phyloP scores from a whole-genome alignment of 148 eudicot species.

The Vaccinium myrtillus region DNA sequence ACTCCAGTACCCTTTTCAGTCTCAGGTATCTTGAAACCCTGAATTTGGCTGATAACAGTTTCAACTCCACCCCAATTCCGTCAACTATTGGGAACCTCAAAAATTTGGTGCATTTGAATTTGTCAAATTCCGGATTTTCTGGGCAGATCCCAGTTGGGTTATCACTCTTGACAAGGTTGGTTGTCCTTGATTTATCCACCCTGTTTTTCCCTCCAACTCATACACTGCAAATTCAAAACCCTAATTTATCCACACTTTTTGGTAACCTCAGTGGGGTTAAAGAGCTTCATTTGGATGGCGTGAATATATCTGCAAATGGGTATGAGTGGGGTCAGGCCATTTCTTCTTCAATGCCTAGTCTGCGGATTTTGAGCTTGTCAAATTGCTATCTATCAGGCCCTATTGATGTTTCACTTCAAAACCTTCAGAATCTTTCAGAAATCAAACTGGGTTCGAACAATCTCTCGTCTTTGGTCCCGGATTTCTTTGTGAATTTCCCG shows the following conservation, averaged over 20 bases:
- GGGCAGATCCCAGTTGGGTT: constrained; percentile 38
- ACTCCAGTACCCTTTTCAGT: constrained; percentile 18
- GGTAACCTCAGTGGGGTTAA: neutral
- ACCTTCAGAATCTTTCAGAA: neutral
- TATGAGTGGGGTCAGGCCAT: constrained; percentile 11
- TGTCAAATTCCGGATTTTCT: constrained; percentile 34
- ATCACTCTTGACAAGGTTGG: constrained; percentile 19
- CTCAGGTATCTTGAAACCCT: constrained; percentile 22
- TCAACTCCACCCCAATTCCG: constrained; percentile 17
- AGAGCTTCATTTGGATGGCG: constrained; percentile 18
- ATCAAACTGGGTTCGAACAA: constrained; percentile 16
- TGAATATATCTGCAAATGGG: constrained; percentile 12
- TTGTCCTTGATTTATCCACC: constrained; percentile 27
- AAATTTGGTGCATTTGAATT: constrained; percentile 25
- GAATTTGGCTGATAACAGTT: constrained; percentile 33
- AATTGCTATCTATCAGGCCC: constrained; percentile 27
- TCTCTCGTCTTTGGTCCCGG: constrained; percentile 11
- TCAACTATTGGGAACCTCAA: constrained; percentile 21
- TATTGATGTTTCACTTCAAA: neutral
- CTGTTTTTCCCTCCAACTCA: neutral
- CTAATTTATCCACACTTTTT: neutral
- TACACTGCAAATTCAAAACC: neutral
- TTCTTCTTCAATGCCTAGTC: constrained; percentile 15
- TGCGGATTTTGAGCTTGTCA: constrained; percentile 18
- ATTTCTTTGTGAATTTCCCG: neutral